phyloP scores from a whole-genome alignment of 345 rosid species.

The Conringia planisiliqua region DNA sequence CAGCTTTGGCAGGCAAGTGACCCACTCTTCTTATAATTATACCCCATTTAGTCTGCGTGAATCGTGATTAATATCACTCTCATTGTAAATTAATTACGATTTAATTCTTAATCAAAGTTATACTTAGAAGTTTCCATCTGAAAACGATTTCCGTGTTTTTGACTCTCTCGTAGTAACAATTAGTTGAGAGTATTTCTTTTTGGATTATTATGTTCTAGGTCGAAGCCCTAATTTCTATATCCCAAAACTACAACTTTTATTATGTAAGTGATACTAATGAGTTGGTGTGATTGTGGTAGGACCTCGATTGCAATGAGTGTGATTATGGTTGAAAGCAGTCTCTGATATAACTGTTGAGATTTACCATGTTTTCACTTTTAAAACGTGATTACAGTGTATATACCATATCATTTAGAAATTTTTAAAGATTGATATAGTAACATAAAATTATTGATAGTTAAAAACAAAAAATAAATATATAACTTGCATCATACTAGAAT shows the following conservation, averaged over 20 bases:
- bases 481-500: background rate
- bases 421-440: too few relatives aligned
- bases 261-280: background rate
- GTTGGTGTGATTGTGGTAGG: conserved; percentile 14
- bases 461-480: too few relatives aligned
- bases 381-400: background rate
- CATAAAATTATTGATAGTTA: too few relatives aligned
- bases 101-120: background rate
- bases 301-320: conserved; percentile 24
- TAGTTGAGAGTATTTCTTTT: background rate
- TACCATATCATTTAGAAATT: too few relatives aligned
- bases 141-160: background rate
- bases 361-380: background rate
- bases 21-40: conserved; percentile 11
- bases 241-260: too few relatives aligned
- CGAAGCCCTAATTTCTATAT: too few relatives aligned
- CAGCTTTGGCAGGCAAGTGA: conserved; percentile 27
- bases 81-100: background rate
- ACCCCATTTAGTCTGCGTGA: background rate
- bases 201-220: too few relatives aligned
- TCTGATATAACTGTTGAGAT: background rate
- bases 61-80: conserved; percentile 1
- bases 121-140: conserved; percentile 10
- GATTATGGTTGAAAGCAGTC: conserved; percentile 21
- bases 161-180: background rate